Conservation (phyloP, 2,329 filamentous ascomycete species). For the Clonostachys solani region DNA sequence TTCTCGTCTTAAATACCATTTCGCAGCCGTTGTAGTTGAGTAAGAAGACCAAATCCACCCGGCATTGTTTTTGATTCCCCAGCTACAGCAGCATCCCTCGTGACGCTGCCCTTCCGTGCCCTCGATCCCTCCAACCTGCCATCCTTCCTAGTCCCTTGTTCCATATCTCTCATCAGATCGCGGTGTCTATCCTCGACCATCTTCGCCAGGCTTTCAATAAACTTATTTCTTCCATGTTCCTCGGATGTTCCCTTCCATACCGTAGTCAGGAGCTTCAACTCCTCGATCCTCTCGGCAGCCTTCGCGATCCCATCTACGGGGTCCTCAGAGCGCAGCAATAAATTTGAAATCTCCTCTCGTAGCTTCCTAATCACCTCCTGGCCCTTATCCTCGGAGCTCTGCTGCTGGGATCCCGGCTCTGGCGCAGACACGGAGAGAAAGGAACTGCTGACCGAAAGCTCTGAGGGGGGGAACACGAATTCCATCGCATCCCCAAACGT, state of each 20-base stretch:
- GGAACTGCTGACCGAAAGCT: constrained; percentile 76
- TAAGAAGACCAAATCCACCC: constrained; percentile 56
- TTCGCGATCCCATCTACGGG: constrained; percentile 66
- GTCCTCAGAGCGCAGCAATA: constrained; percentile 56
- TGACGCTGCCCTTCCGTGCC: constrained; percentile 26
- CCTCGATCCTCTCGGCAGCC: constrained; percentile 70
- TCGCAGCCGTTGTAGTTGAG: constrained; percentile 57
- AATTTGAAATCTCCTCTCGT: constrained; percentile 64
- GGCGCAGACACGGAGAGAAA: constrained; percentile 90
- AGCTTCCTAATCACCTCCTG: constrained; percentile 72
- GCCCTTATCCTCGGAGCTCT: constrained; percentile 80
- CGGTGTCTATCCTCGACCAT: constrained; percentile 73
- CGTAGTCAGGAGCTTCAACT: constrained; percentile 68
- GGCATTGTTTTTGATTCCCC: constrained; percentile 37
- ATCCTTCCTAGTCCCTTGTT: constrained; percentile 32
- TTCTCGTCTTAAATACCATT: constrained; percentile 35
- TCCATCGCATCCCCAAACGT: constrained; percentile 95
- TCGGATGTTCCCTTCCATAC: constrained; percentile 97
- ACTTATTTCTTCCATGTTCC: constrained; percentile 76
- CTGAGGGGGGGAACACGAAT: constrained; percentile 86
- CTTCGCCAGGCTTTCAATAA: constrained; percentile 77
- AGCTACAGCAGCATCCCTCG: constrained; percentile 15
- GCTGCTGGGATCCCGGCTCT: constrained; percentile 57
- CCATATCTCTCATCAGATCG: constrained; percentile 47
- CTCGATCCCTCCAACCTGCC: constrained; percentile 22